phyloP scores from a whole-genome alignment of 1,284 basidiomycete species.

The Sanghuangporus weigelae region DNA sequence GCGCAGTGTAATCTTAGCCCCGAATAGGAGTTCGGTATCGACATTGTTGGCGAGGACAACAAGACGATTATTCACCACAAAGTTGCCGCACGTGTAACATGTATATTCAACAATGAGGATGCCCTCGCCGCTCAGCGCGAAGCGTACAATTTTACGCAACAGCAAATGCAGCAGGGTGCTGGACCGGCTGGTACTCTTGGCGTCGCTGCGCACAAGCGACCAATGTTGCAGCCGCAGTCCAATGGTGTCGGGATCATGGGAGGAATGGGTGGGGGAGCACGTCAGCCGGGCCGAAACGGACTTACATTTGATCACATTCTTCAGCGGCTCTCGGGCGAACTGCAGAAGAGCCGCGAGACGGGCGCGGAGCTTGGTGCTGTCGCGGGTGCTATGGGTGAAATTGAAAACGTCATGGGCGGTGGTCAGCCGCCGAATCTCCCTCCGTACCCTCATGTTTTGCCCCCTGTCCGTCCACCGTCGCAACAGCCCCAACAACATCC shows the following conservation, averaged over 20 bases:
- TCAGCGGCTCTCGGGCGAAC: slow-evolving; percentile 76
- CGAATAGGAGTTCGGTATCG: slow-evolving; percentile 92
- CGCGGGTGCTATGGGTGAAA: slow-evolving; percentile 81
- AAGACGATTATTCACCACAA: slow-evolving; percentile 98
- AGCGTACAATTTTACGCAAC: slow-evolving; percentile 30
- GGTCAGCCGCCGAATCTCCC: slow-evolving; percentile 58
- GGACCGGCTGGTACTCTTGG: slow-evolving; percentile 20
- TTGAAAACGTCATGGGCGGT: slow-evolving; percentile 90
- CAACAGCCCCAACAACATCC: slow-evolving; percentile 25
- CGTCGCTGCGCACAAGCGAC: slow-evolving; percentile 43
- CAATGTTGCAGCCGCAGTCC: slow-evolving; percentile 47
- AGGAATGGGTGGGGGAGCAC: slow-evolving; percentile 65
- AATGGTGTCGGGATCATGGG: slow-evolving; percentile 60
- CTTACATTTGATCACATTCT: slow-evolving; percentile 83
- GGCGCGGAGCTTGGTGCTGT: slow-evolving; percentile 84
- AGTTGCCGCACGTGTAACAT: slow-evolving; percentile 90
- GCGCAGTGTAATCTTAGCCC: slow-evolving; percentile 8
- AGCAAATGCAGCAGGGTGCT: slow-evolving; percentile 27
- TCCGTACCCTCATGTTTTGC: slow-evolving; percentile 55
- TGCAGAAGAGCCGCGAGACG: slow-evolving; percentile 92
- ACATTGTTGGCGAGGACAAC: slow-evolving; percentile 98
- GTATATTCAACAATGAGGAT: slow-evolving; percentile 86
- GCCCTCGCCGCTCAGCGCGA: slow-evolving; percentile 62
- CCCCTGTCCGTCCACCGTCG: slow-evolving; percentile 52
- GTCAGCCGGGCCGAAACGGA: slow-evolving; percentile 69